Evolutionary conservation across 163 green algal genomes (phyloP), one percentile per base, ranked within the genome.

Genomic region (Chlamydomonas reinhardtii): DNA sequence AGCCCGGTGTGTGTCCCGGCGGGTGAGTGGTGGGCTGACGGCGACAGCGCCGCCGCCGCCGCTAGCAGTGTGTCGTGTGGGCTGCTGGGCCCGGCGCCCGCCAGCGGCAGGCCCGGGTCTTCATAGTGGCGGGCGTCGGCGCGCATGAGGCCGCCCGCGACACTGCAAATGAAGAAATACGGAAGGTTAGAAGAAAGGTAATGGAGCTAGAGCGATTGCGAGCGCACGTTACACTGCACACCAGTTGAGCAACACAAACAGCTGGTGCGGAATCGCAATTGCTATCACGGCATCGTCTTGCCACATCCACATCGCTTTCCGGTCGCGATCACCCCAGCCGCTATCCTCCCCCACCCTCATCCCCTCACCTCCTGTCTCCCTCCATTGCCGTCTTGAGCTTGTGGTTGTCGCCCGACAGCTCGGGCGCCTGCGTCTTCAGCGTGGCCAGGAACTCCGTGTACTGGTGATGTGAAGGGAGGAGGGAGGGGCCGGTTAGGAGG

Each of bases 361-460:
- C 11, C 48, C 48, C 48, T 19, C 48, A 56, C 48, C 48, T 56
- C 48, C 14, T 12, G 11, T 56, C 48, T 17, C 48, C 48, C 48
- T 56, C 48, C 48, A 56, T 9, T 31, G 14, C 66, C 22, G 62
- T 5, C 62, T 70, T 70, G 27, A 70, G 25, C 2, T 12, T 5
- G 25, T 70, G 62, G 62, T 70, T 70, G 62, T 70, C 73, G 12
- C 43, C 48, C 20, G 17, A 17, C 52, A 69, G 74, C 43, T 92
- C 84, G 29, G 87, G 83, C 19, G 90, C 69, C 71, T 91, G 90
- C 32, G 87, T 91, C 64, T 91, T 91, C 8, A 94, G 83, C 20
- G 86, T 91, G 39, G 83, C 37, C 68, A 94, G 61, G 65, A 94
- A 94, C 83, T 94, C 91, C 29, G 88, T 81, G 83, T 91, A 94